Evolutionary conservation across 129 eudicot species (phyloP).

Genomic region (Lactuca sativa): DNA sequence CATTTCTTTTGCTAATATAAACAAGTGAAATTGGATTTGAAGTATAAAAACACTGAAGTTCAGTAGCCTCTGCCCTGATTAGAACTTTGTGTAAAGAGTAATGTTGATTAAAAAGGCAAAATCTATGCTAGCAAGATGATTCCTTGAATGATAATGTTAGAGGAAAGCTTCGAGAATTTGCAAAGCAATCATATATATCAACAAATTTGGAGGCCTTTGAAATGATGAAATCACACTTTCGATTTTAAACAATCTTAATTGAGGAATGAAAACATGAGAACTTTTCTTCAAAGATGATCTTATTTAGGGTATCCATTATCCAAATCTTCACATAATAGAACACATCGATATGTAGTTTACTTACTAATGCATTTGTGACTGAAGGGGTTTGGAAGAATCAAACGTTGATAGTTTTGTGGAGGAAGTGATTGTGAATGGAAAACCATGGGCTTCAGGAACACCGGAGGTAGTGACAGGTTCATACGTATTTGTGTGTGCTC

Average conservation of each 20-base stretch:
- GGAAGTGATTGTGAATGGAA: slow-evolving; percentile 84
- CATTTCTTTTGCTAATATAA: neutral
- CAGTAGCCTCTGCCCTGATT: neutral
- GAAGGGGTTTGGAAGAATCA: slow-evolving; percentile 81
- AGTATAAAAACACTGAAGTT: neutral
- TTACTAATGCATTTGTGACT: slow-evolving; percentile 25
- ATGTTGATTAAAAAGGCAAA: neutral
- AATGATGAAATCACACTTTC: too few species aligned
- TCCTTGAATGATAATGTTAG: too few species aligned
- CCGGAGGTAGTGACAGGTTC: slow-evolving; percentile 69
- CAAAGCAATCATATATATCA: too few species aligned
- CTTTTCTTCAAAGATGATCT: slow-evolving; percentile 2
- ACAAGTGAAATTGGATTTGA: neutral
- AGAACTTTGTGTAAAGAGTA: neutral
- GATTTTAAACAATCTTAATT: too few species aligned
- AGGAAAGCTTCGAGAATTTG: too few species aligned
- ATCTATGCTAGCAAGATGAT: too few species aligned
- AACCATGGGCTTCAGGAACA: slow-evolving; percentile 65
- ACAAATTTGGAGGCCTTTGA: neutral
- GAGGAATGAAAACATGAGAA: too few species aligned
- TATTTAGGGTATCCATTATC: neutral
- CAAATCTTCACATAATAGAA: too few species aligned
- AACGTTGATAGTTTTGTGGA: slow-evolving; percentile 80
- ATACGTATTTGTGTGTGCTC: slow-evolving; percentile 85
- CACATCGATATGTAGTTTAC: slow-evolving; percentile 10